A percentile compares a stretch with the other conserved stretches of the same genome.
Evolutionary conservation across 2,329 filamentous ascomycete species (phyloP).

Genomic region (Xylaria arbuscula): DNA sequence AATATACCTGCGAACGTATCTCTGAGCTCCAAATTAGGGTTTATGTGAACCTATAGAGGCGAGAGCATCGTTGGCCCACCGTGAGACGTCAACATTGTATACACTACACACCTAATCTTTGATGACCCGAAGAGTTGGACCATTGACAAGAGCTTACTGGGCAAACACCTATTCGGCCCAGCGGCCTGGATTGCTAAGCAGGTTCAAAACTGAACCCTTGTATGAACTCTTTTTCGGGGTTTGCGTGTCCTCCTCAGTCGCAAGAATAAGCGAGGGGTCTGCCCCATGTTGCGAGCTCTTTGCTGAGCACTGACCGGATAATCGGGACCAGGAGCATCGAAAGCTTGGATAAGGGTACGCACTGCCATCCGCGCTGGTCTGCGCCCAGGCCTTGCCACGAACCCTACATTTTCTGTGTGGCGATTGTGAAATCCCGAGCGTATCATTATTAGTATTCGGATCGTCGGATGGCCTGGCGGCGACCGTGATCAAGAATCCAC

Average conservation of each 20-base stretch:
- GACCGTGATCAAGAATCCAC: slow-evolving; percentile 13
- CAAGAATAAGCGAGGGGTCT: slow-evolving; percentile 23
- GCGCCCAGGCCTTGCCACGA: slow-evolving; percentile 11
- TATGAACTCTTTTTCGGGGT: background rate
- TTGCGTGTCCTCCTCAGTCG: background rate
- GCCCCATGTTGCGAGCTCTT: background rate
- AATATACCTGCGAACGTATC: slow-evolving; percentile 17
- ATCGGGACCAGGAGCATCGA: slow-evolving; percentile 11
- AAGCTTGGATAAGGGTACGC: background rate
- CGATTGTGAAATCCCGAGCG: slow-evolving; percentile 1
- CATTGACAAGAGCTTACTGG: slow-evolving; percentile 7
- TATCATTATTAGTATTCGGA: slow-evolving; percentile 7
- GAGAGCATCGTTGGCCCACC: slow-evolving; percentile 12
- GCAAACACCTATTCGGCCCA: slow-evolving; percentile 23
- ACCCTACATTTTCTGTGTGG: background rate
- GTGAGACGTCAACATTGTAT: slow-evolving; percentile 11
- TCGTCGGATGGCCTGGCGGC: slow-evolving; percentile 15
- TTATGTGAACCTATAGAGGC: background rate
- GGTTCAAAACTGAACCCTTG: slow-evolving; percentile 7
- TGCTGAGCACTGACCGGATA: slow-evolving; percentile 10
- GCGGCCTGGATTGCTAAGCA: slow-evolving; percentile 26
- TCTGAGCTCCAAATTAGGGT: slow-evolving; percentile 25
- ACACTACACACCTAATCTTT: background rate
- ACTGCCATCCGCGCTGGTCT: background rate
- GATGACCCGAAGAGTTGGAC: slow-evolving; percentile 14